Evolutionary conservation across 2,329 filamentous ascomycete genomes (phyloP), one percentile per base, ranked within the genome.

Genomic region (Calonectria multiphialidica): DNA sequence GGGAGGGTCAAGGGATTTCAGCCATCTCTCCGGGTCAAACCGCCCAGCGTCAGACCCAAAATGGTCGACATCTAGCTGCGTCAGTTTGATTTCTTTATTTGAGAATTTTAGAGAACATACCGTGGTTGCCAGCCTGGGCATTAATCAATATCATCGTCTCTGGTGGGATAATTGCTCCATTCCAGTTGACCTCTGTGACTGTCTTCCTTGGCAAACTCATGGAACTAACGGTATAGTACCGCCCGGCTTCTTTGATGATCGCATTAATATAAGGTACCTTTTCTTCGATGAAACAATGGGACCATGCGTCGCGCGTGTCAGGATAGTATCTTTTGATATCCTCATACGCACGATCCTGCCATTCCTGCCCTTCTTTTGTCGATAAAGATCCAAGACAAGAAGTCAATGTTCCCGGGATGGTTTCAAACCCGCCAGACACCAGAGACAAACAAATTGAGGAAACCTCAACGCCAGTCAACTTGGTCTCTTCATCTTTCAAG

Each of bases 101-200:
- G 12, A 9, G 8, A 15, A 62, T 6, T 8, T 15, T 2, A 37
- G 21, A 6, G 2, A 9, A 25, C 82, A 72, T 79, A 87, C 85
- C 86, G 67, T 90, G 88, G 73, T 90, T 90, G 0, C 84, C 88
- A 25, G 88, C 88, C 75, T 90, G 88, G 1, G 88, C 87, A 74
- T 90, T 89, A 75, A 90, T 87, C 66, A 90, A 80, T 1, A 89
- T 84, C 87, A 90, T 89, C 0, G 87, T 89, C 69, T 87, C 86
- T 2, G 85, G 81, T 0, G 88, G 88, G 50, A 90, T 89, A 8
- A 83, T 82, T 0, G 87, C 87, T 0, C 87, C 87, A 35, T 88
- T 84, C 87, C 87, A 89, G 37, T 86, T 80, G 12, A 90, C 84
- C 50, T 89, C 87, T 0, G 81, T 83, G 21, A 87, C 85, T 0